Base-by-base conservation (phyloP, 2,329 filamentous ascomycete species). In the Exophiala phaeomuriformis region DNA sequence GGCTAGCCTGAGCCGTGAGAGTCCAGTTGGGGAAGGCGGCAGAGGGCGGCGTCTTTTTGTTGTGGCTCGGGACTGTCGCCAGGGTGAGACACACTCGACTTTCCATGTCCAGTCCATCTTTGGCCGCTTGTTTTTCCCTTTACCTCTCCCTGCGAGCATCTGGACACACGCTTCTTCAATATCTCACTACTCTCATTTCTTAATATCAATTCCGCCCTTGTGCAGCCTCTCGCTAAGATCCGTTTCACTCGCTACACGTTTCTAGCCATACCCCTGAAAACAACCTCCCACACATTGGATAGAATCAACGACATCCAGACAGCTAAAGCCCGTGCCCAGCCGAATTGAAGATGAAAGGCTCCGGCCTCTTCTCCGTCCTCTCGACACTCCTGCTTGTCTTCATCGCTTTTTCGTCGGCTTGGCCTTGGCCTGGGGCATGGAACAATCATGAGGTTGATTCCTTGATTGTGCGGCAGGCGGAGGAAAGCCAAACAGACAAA, bases 391-490 rank as follows among this genome's bases (percentile, higher is more conserved):
- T 66, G 39, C 59, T 66, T 48, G 51, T 65, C 51, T 59, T 64
- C 47, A 57, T 47, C 35, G 57, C 64, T 7, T 41, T 62, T 27
- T 59, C 64, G 12, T 56, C 61, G 49, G 65, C 65, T 35, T 67
- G 64, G 65, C 64, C 66, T 54, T 67, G 66, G 65, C 65, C 64
- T 4, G 39, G n/a, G 28, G 57, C 58, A n/a, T 59, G 59, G 36
- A 50, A 58, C 42, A 30, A 45, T 30, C 49, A 56, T 47, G 49
- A 62, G 19, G 37, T 58, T 3, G 58, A 63, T 31, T 60, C 53
- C 8, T 39, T 65, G 32, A 47, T 67, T 32, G 30, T 65, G 33
- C 52, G 55, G 39, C 52, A 64, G 44, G 60, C 65, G 52, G 55
- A 64, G 8, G 19, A 53, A 37, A 27, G 46, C 9, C 19, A 29